Conservation (phyloP, 2,329 filamentous ascomycete genomes). For the Cryphonectria nitschkei region DNA sequence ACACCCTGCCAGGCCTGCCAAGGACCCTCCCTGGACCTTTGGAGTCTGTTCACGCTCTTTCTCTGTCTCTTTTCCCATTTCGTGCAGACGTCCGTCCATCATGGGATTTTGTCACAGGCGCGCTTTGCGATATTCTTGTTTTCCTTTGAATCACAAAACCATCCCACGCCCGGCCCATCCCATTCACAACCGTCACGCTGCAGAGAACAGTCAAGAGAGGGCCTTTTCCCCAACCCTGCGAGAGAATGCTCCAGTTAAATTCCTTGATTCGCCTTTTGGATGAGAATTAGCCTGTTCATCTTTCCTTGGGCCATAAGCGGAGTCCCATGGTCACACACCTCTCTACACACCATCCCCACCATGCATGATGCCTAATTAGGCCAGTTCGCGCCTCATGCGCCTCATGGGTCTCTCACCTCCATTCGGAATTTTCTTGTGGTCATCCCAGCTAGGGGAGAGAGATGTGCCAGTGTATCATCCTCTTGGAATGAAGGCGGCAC, state of each 20-base stretch:
- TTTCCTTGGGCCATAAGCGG: conserved; percentile 10
- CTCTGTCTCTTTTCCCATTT: conserved; percentile 13
- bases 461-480: conserved; percentile 22
- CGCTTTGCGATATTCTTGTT: conserved; percentile 21
- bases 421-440: conserved; percentile 6
- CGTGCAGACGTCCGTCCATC: conserved; percentile 6
- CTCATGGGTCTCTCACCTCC: conserved; percentile 18
- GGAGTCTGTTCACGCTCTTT: background rate
- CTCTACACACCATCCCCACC: conserved; percentile 10
- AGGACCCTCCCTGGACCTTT: background rate
- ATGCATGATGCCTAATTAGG: conserved; percentile 22
- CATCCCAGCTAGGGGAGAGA: background rate
- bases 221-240: background rate
- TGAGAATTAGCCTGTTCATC: background rate
- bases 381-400: conserved; percentile 19
- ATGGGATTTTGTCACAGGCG: conserved; percentile 29
- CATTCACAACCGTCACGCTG: background rate
- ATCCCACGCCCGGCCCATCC: background rate
- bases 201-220: background rate
- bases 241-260: conserved; percentile 14
- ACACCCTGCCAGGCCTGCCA: background rate
- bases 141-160: background rate
- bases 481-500: conserved; percentile 20
- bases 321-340: conserved; percentile 13
- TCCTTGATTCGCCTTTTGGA: background rate